A percentile compares a stretch with the other conserved stretches of the same genome.
These are phyloP conservation scores for Solanum hybrid DNA, from an alignment of 305 asterid genomes.

Conservation along the genomic window DNA sequence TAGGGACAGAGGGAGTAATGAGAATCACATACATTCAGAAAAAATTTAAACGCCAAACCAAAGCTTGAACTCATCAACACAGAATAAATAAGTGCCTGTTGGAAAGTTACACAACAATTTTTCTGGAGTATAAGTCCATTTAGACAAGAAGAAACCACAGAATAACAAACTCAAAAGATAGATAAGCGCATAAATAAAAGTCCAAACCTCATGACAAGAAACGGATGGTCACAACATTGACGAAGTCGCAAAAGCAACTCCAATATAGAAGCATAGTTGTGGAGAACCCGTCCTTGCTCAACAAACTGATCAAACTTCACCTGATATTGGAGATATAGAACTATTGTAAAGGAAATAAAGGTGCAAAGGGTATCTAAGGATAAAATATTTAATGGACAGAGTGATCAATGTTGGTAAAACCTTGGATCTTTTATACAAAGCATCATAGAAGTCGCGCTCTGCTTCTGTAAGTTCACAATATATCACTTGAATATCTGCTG, in stretches of 20 bases:
- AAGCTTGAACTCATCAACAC: neutral
- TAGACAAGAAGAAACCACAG: neutral
- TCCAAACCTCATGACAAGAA: slow-evolving; percentile 87
- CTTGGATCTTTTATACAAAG: slow-evolving; percentile 89
- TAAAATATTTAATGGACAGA: neutral
- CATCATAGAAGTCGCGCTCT: slow-evolving; percentile 90
- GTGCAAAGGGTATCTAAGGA: neutral
- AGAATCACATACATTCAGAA: neutral
- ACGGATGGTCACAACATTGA: slow-evolving; percentile 98
- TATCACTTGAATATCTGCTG: slow-evolving; percentile 76
- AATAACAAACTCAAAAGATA: neutral
- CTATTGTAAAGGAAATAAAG: slow-evolving; percentile 1
- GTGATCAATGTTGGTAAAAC: slow-evolving; percentile 20
- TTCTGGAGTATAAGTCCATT: neutral
- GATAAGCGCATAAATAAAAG: neutral
- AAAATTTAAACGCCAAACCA: neutral
- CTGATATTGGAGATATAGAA: slow-evolving; percentile 28
- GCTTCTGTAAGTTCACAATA: slow-evolving; percentile 81
- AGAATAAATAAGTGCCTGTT: neutral
- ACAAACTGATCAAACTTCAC: slow-evolving; percentile 92
- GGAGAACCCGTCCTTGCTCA: slow-evolving; percentile 98
- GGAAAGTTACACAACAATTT: neutral
- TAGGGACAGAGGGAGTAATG: neutral
- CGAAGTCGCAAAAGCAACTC: slow-evolving; percentile 98
- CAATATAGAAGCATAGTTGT: slow-evolving; percentile 93